Percentiles rank a stretch among this genome's conserved stretches.
Conservation (phyloP, 2,329 filamentous ascomycete genomes). For the Paraconiothyrium sp. region DNA sequence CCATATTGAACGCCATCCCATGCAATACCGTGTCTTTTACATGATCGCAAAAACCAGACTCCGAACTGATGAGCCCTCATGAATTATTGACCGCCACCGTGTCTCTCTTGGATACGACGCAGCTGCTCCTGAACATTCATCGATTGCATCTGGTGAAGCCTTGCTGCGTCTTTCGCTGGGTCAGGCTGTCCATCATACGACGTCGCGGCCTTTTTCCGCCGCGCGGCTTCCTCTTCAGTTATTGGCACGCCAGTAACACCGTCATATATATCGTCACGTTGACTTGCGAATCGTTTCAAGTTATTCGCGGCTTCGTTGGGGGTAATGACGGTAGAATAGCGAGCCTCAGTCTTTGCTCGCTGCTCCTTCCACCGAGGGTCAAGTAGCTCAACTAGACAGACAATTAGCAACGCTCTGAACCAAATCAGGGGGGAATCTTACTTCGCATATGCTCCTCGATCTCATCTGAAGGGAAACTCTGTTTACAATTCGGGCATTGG, state of each 20-base stretch:
- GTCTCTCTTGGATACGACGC: conserved; percentile 69
- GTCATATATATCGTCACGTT: conserved; percentile 89
- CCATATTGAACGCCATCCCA: conserved; percentile 11
- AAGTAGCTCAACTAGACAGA: conserved; percentile 76
- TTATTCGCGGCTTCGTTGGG: conserved; percentile 92
- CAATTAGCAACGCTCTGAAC: conserved; percentile 48
- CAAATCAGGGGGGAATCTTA: conserved; percentile 52
- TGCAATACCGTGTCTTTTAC: conserved; percentile 4
- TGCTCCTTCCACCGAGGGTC: conserved; percentile 97
- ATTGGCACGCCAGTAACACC: conserved; percentile 72
- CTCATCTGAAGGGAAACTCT: conserved; percentile 86
- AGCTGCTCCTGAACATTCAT: conserved; percentile 87
- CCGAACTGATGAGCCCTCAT: not conserved
- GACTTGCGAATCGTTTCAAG: conserved; percentile 90
- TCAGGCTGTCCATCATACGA: conserved; percentile 73
- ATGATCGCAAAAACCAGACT: not conserved
- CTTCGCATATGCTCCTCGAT: conserved; percentile 92
- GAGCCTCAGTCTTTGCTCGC: conserved; percentile 85
- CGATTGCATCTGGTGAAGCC: conserved; percentile 62
- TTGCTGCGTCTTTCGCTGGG: conserved; percentile 62
- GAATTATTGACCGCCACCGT: conserved; percentile 29
- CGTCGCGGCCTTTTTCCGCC: conserved; percentile 78
- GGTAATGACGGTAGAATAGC: conserved; percentile 85
- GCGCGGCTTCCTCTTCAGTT: conserved; percentile 75
- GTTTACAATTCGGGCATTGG: conserved; percentile 91